Conservation (phyloP, 129 eudicot genomes). For the Flaveria bidentis region DNA sequence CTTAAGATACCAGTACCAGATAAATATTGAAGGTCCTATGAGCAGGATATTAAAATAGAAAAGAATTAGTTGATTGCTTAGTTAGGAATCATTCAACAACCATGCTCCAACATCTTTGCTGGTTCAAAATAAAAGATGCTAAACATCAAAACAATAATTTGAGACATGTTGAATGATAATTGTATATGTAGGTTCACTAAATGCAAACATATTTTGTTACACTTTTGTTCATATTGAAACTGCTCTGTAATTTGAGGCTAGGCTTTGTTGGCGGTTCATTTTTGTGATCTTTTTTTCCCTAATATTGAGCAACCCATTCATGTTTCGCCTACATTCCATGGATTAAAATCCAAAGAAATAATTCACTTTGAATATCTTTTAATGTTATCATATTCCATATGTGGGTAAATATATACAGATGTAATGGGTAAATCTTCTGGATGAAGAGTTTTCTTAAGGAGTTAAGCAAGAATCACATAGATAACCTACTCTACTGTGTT, state of each 20-base stretch:
- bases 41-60: too few relatives aligned
- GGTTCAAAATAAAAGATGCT: too few relatives aligned
- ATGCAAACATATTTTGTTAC: background rate
- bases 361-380: background rate
- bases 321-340: background rate
- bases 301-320: background rate
- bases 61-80: too few relatives aligned
- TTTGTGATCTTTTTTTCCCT: background rate
- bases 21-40: too few relatives aligned
- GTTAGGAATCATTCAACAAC: too few relatives aligned
- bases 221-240: background rate
- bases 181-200: slow-evolving; percentile 2
- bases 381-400: background rate
- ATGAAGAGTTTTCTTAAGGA: too few relatives aligned
- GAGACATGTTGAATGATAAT: background rate
- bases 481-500: too few relatives aligned
- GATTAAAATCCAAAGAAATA: background rate
- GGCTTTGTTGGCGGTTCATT: slow-evolving; percentile 8
- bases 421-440: background rate
- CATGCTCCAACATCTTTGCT: too few relatives aligned
- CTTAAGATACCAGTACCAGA: too few relatives aligned
- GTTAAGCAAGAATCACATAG: too few relatives aligned
- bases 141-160: too few relatives aligned
- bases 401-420: background rate
- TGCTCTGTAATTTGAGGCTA: background rate